Base-by-base conservation (phyloP, 2,329 filamentous ascomycete genomes). In the Fonsecaea pugnacius region DNA sequence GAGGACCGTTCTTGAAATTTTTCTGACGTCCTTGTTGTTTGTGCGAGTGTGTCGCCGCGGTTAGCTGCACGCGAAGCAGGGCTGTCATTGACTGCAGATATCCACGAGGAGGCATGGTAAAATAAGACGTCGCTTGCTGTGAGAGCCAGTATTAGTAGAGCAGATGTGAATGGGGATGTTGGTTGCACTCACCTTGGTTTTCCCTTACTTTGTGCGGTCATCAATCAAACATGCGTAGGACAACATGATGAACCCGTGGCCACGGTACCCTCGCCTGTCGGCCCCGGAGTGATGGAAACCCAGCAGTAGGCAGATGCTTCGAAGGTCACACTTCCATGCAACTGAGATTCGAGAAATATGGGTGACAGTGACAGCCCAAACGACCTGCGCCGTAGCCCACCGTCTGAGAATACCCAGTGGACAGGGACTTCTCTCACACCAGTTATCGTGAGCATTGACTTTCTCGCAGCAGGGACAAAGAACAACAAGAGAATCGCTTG, bases 71-170 rank as follows among this genome's bases (percentile, higher is more conserved):
- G 24, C 40, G 55, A 60, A 32, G 43, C 50, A 61, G 60, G 60
- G 59, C 59, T 67, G 65, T 63, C 65, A 67, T 30, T 14, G 43
- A 62, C 62, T 65, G 65, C 65, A 67, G 65, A 65, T 43, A 50
- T 60, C 59, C 66, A 67, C 24, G 58, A 53, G 38, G 54, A 32
- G 57, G 32, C 52, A 61, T 46, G 51, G 66, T 50, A 65, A 65
- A 67, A 67, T 51, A 46, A 50, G 38, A 67, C 66, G 57, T 65
- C 63, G 55, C 35, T 35, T 53, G 59, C 58, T 43, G 50, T 16
- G 55, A 53, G 52, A 61, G 33, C 58, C 14, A 59, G 16, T 43
- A 18, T 52, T 32, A 43, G 43, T 32, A 32, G 40, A 36, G 53
- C 21, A 27, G 60, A 27, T 46, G 33, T 46, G 33, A 40, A 58